A percentile compares a stretch with the other conserved stretches of the same genome.
phyloP scores from a whole-genome alignment of 768 basidiomycete genomes.

The Boletus huronensis region DNA sequence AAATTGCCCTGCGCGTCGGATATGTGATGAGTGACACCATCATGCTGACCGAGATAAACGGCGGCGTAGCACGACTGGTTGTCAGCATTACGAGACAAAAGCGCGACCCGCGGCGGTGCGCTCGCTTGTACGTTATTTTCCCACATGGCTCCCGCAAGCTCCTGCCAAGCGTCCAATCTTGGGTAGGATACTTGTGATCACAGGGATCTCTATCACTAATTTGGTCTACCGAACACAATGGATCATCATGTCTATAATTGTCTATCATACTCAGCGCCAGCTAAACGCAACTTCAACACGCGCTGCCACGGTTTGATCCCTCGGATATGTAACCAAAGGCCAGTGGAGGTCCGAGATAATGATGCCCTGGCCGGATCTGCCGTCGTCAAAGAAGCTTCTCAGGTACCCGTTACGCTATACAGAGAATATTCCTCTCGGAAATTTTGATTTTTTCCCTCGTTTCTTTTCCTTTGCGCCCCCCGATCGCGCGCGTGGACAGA shows the following conservation, averaged over 20 bases:
- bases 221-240: not conserved
- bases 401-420: slow-evolving; percentile 19
- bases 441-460: slow-evolving; percentile 4
- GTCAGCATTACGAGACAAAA: slow-evolving; percentile 8
- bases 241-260: not conserved
- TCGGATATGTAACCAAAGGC: not conserved
- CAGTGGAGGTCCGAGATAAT: not conserved
- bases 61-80: not conserved
- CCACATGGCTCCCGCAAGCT: slow-evolving; percentile 2
- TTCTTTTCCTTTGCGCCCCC: not conserved
- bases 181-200: not conserved
- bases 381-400: slow-evolving; percentile 1
- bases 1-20: slow-evolving; percentile 4
- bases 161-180: not conserved
- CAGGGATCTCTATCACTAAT: not conserved
- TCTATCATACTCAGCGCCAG: not conserved
- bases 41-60: slow-evolving; percentile 6
- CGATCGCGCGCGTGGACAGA: not conserved
- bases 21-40: not conserved
- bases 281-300: not conserved
- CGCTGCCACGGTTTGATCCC: not conserved
- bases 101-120: not conserved
- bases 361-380: not conserved
- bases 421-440: slow-evolving; percentile 1
- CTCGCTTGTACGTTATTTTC: slow-evolving; percentile 1